Evolutionary conservation across 1,139 yeast species (phyloP), one percentile per base, ranked within the genome.

Genomic region (Chernovozyma sophiae-reginae): DNA sequence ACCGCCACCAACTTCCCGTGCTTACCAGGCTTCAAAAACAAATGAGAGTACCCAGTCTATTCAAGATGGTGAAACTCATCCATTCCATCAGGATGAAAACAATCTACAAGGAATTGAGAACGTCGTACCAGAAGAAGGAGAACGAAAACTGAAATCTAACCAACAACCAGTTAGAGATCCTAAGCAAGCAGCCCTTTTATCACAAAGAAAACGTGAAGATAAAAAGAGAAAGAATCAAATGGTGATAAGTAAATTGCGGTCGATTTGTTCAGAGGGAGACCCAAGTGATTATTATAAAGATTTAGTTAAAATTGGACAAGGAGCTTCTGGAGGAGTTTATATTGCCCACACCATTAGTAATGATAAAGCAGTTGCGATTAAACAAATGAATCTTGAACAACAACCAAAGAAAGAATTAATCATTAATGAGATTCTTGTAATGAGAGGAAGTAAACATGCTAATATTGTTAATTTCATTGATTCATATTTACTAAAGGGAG

Each of bases 291-390:
- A 76, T 35, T 94, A 86, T 58, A 68, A 72, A 33, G 81, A 81
- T 52, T 67, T 90, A 43, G 68, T 74, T 15, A 90, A 92, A 65
- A 84, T 92, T 53, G 98, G 98, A 4, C 97, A 92, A 64, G 98
- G 98, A 53, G 98, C 98, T 0, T 82, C 95, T 28, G 98, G 98
- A 41, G 97, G 97, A 37, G 98, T 92, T 33, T 92, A 82, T 56
- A 86, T 95, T 28, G 97, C 97, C 0, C 81, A 82, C 52, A 89
- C 84, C 49, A 61, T 62, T 22, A 75, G 76, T 16, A 71, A 75
- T 10, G 71, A 77, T 38, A 68, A 68, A 28, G 72, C 83, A 32
- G 98, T 92, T 32, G 98, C 98, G 2, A 86, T 92, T 48, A 92
- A 92, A 60, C 96, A 90, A 65, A 92, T 92, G 90, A 92, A 89